Evolutionary conservation across 306 rosid genomes (phyloP), one percentile per base, ranked within the genome.

Genomic region (Oxytropis ochrocephala): DNA sequence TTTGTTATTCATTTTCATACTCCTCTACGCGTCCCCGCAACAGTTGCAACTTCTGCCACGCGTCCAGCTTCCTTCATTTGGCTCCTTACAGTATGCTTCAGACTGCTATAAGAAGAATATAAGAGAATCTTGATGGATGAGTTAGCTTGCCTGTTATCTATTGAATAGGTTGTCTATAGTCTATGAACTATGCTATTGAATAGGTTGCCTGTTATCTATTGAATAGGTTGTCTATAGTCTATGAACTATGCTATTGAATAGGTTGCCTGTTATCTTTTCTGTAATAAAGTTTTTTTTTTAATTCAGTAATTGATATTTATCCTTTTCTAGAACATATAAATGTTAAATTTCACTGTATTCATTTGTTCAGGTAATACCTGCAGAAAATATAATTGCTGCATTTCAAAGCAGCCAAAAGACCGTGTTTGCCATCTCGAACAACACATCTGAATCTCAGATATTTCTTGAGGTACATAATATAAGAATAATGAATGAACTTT

Each of bases 321-420:
- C 38, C 46, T 64, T 8, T 43, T 75, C 56, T 27, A 43, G 42
- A 13, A 67, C 70, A 11, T 19, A 38, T 18, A 1, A 52, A 46
- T 67, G 13, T 21, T 65, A 60, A 17, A 50, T 71, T 67, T 58
- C 35, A 18, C 30, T 47, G 48, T 74, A 52, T 66, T 14, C 73
- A 52, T 38, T 67, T 79, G 14, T 50, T 17, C 70, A 90, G 98
- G 83, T 88, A 32, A 93, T 93, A 67, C 89, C 98, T 17, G 98
- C 96, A 4, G 98, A 93, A 83, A 90, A 93, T 79, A 88, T 90
- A 73, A 85, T 88, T 72, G 98, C 96, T 36, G 89, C 87, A 32
- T 93, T 90, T 77, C 97, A 93, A 54, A 85, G 85, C 70, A 84
- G 89, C 82, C 75, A 73, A 64, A 94, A 82, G 82, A 90, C 80